Evolutionary conservation across 148 eudicot species (phyloP), one percentile per base, ranked within the genome.

Genomic region (Rhododendron molle): DNA sequence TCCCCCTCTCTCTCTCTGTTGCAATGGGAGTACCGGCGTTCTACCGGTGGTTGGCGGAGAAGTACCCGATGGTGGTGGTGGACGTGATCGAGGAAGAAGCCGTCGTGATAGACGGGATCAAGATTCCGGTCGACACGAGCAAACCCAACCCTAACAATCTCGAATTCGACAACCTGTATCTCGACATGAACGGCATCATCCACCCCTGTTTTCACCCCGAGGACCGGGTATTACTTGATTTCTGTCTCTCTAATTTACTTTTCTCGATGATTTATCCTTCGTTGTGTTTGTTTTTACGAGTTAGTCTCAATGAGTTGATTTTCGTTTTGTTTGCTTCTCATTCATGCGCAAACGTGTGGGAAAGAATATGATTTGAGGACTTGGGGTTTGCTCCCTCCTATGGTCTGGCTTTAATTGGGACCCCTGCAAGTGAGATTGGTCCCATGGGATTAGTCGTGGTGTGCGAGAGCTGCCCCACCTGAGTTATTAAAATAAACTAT

Each of bases 191-290:
- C 58, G 96, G 96, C 36, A 96, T 97, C 84, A 94, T 97, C 86
- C 99, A 97, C 50, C 98, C 99, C 32, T 97, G 99, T 80, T 97
- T 97, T 84, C 99, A 97, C 78, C 99, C 99, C 40, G 98, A 94
- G 84, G 99, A 97, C 65, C 93, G 98, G 87, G 99, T 97, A 92
- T 62, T 23, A 8, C 5, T 67, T n/a, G 30, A 11, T 67, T 67
- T 26, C 71, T n/a, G 30, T 65, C 28, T 67, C 73, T 26, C 15
- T 3, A 67, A 67, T 26, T 26, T 67, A 8, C 1, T 67, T 26
- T 26, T 4, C 71, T 15, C 11, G 5, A 18, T 85, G 32, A 46
- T 79, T 74, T 46, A 46, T 14, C 44, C 4, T 3, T 69, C 7
- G 7, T 71, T 14, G 38, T 71, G 60, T 4, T 71, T 4, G 4